Conservation (phyloP, 1,284 basidiomycete species). For the Cutaneotrichosporon cavernicola region DNA sequence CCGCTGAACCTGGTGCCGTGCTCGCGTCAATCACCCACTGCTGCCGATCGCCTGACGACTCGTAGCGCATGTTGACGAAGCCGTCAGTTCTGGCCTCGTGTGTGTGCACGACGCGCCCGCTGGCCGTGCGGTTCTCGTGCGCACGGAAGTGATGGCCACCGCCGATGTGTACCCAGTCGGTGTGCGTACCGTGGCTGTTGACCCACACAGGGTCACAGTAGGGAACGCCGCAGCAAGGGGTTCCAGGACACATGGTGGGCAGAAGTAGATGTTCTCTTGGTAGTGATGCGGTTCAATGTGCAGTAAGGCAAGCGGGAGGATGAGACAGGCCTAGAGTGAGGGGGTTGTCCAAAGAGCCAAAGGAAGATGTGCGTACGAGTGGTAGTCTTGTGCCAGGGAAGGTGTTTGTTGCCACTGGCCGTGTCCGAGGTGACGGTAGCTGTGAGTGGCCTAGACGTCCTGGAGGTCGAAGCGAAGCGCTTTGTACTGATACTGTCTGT, state of each 20-base stretch:
- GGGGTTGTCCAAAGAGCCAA: background rate
- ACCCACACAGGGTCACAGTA: background rate
- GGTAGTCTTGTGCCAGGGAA: background rate
- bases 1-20: background rate
- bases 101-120: conserved; percentile 2
- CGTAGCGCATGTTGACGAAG: conserved; percentile 2
- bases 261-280: background rate
- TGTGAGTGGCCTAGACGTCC: too few species aligned
- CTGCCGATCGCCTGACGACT: background rate
- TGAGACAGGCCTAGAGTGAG: background rate
- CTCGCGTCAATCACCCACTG: conserved; percentile 7
- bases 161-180: background rate
- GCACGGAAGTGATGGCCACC: conserved; percentile 1
- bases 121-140: background rate
- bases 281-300: too few species aligned
- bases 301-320: too few species aligned
- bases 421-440: background rate
- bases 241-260: background rate
- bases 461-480: too few species aligned
- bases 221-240: background rate
- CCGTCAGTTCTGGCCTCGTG: background rate
- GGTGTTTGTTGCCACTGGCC: too few species aligned
- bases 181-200: background rate
- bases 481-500: background rate
- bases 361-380: background rate